Conservation (phyloP, 2,329 filamentous ascomycete genomes). For the Davidsoniella eucalypti region DNA sequence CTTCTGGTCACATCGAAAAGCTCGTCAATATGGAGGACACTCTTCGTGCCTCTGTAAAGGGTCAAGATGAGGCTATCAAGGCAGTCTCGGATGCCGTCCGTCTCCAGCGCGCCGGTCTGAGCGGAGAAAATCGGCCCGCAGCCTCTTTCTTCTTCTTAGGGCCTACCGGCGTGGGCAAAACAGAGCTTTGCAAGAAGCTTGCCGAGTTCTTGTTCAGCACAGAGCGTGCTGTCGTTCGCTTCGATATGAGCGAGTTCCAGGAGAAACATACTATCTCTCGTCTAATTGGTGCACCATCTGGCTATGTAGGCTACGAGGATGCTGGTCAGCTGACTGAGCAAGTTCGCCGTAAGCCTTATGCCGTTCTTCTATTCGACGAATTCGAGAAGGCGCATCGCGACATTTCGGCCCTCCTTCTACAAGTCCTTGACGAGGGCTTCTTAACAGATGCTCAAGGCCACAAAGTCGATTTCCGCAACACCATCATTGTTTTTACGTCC, state of each 20-base stretch:
- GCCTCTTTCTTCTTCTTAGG: slow-evolving; percentile 97
- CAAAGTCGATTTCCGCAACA: slow-evolving; percentile 93
- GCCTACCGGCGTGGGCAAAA: slow-evolving; percentile 93
- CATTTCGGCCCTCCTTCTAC: slow-evolving; percentile 78
- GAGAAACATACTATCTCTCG: slow-evolving; percentile 93
- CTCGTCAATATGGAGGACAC: slow-evolving; percentile 91
- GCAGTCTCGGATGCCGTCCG: slow-evolving; percentile 86
- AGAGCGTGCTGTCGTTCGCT: slow-evolving; percentile 75
- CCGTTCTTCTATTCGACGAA: slow-evolving; percentile 87
- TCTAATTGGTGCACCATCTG: slow-evolving; percentile 81
- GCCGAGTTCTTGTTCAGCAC: slow-evolving; percentile 87
- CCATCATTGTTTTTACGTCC: slow-evolving; percentile 88
- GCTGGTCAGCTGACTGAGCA: slow-evolving; percentile 92
- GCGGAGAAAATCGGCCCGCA: slow-evolving; percentile 76
- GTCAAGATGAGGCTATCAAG: slow-evolving; percentile 84
- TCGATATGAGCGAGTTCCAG: slow-evolving; percentile 97
- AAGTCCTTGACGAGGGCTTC: slow-evolving; percentile 92
- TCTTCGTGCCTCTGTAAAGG: slow-evolving; percentile 66
- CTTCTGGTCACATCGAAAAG: slow-evolving; percentile 86
- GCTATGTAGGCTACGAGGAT: slow-evolving; percentile 93
- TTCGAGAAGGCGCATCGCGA: slow-evolving; percentile 96
- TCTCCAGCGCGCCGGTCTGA: slow-evolving; percentile 82
- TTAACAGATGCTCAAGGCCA: slow-evolving; percentile 90
- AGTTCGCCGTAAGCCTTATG: slow-evolving; percentile 86
- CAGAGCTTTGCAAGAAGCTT: slow-evolving; percentile 91